A percentile compares a stretch with the other conserved stretches of the same genome.
Conservation (phyloP, 2,329 filamentous ascomycete species). For the Apiospora phragmitis region DNA sequence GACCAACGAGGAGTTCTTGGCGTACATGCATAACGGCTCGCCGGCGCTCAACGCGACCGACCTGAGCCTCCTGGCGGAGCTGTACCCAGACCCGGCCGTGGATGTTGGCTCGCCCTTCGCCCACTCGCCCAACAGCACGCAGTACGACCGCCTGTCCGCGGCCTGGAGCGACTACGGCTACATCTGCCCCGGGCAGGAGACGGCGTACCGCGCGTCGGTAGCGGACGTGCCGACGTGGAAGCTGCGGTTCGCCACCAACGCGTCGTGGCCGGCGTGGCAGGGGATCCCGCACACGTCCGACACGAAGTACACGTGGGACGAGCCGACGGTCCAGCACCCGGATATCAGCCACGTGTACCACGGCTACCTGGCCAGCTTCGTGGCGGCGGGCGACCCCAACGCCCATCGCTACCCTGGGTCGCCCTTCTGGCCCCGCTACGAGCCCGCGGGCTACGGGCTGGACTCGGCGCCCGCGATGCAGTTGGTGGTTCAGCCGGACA, state of each 20-base stretch:
- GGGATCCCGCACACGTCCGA: slow-evolving; percentile 41
- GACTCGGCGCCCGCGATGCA: slow-evolving; percentile 28
- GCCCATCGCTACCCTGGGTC: slow-evolving; percentile 18
- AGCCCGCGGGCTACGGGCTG: slow-evolving; percentile 23
- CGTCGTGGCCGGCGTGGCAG: slow-evolving; percentile 33
- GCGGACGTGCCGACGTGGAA: slow-evolving; percentile 38
- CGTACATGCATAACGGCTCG: slow-evolving; percentile 37
- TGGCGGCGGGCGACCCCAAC: slow-evolving; percentile 37
- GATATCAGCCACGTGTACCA: slow-evolving; percentile 39
- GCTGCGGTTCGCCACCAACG: slow-evolving; percentile 38
- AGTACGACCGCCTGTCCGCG: slow-evolving; percentile 45
- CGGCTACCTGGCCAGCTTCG: slow-evolving; percentile 39
- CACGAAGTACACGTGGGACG: slow-evolving; percentile 37
- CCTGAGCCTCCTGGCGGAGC: slow-evolving; percentile 25
- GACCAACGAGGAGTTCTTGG: slow-evolving; percentile 37
- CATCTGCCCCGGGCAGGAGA: slow-evolving; percentile 45
- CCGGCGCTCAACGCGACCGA: slow-evolving; percentile 31
- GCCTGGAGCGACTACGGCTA: slow-evolving; percentile 47
- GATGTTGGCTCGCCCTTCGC: slow-evolving; percentile 36
- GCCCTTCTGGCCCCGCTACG: slow-evolving; percentile 30
- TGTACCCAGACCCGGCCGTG: slow-evolving; percentile 38
- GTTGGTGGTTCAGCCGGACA: slow-evolving; percentile 32
- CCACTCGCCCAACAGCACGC: slow-evolving; percentile 40
- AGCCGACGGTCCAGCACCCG: slow-evolving; percentile 34
- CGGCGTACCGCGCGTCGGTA: slow-evolving; percentile 36